Evolutionary conservation across 1,284 basidiomycete genomes (phyloP), one percentile per base, ranked within the genome.

Genomic region (Termitomyces sp.): DNA sequence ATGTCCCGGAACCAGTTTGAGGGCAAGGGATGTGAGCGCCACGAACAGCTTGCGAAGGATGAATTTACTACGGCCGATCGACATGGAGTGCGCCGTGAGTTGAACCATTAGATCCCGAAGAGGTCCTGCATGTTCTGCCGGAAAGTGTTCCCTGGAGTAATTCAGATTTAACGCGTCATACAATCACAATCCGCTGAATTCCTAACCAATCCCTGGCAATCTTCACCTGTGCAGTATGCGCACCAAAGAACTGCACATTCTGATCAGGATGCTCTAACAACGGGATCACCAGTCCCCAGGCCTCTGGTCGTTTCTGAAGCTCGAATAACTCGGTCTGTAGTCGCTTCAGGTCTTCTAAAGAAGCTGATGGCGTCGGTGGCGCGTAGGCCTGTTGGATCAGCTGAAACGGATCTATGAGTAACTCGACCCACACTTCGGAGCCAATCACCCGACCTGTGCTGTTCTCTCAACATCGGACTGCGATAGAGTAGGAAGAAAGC

Each of bases 201-300:
- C 67, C 84, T 60, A 63, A 93, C 91, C 91, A 93, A 65, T 94
- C 92, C 57, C 92, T 75, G 16, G 88, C 83, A 60, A 94, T 91
- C 78, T 95, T 95, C 56, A 93, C 89, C 65, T 93, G 90, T 1
- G 88, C 82, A 0, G 91, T 95, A 64, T 94, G 91, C 4, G 92
- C 92, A 4, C 91, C 91, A 65, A 93, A 94, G 77, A 94, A 95
- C 64, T 93, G 86, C 7, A 94, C 90, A 62, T 91, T 91, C 45
- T 78, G 75, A 67, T 93, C 87, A 58, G 75, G 68, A 62, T 86
- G 75, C 16, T 82, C 75, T 35, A 91, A 68, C 57, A 91, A 78
- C 0, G 89, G 88, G 38, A 88, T 73, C 26, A 90, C 80, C 42
- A 91, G 71, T 11, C 88, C 88, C 89, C 89, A 91, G 5, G 88